These are phyloP conservation scores for Vanrija humicola DNA, from an alignment of 1,284 basidiomycete genomes.

Conservation along the genomic window DNA sequence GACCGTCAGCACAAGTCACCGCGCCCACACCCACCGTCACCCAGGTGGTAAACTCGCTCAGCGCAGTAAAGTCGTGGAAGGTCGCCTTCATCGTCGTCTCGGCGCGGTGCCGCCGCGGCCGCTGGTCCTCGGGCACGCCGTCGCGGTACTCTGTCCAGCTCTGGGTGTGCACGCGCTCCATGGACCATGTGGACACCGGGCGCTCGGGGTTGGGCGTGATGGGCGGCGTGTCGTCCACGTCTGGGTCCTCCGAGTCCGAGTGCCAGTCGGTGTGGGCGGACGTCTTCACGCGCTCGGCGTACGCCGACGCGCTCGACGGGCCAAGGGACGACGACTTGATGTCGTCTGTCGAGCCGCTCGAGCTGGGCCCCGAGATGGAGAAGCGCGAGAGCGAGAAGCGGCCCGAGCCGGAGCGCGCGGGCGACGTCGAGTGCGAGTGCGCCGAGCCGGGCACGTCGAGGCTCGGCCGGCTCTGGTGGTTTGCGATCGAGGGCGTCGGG, in stretches of 20 bases:
- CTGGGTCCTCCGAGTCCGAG: slow-evolving; percentile 4
- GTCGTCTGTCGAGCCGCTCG: no score
- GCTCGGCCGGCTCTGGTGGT: no score
- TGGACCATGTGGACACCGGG: slow-evolving; percentile 15
- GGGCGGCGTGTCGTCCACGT: slow-evolving; percentile 1
- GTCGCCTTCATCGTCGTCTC: background rate
- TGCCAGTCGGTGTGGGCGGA: no score
- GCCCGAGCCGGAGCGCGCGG: no score
- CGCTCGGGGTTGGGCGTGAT: slow-evolving; percentile 1
- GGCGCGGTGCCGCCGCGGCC: background rate
- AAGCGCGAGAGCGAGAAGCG: no score
- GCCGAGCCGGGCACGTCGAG: no score
- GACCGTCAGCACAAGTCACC: no score
- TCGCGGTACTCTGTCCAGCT: background rate
- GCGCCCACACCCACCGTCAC: slow-evolving; percentile 7
- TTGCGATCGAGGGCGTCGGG: background rate
- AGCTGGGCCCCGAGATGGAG: no score
- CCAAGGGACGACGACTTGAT: no score
- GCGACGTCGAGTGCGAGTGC: no score
- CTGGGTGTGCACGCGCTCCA: slow-evolving; percentile 9
- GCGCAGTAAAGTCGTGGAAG: slow-evolving; percentile 13
- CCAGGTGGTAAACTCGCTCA: background rate
- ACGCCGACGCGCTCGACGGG: no score
- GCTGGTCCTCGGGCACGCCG: background rate
- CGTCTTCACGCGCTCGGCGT: no score